Evolutionary conservation across 345 rosid genomes (phyloP), one percentile per base, ranked within the genome.

Genomic region (Camelina neglecta): DNA sequence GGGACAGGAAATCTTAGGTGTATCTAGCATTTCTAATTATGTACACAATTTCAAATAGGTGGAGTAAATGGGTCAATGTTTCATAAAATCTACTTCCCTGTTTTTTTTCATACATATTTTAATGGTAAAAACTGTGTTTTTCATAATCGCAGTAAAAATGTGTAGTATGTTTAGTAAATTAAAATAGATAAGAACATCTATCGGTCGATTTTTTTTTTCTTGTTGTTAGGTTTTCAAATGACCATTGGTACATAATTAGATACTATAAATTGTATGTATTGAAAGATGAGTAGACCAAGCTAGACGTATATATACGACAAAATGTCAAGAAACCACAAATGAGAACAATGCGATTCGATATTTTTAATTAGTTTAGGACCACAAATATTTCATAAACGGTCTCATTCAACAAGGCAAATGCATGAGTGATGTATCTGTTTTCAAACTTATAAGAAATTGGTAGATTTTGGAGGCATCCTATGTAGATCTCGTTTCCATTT

Each of bases 1-100:
- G 77, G 77, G 81, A 59, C 81, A 72, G 69, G 36, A 77, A 72
- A 78, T 78, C 77, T 78, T 54, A 60, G 69, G 81, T 51, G 81
- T 65, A 78, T 78, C 81, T 60, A 78, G 69, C 49, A 23, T 60
- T 72, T 77, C 80, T 76, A 55, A 64, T 26, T 70, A 36, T 76
- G 54, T 70, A 64, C 60, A 70, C 65, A 47, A 64, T 63, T 62
- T 63, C 58, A 41, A 35, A 23, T 56, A 56, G 67, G 35, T 48
- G 48, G 50, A 76, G 80, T 70, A 56, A 64, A 77, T 77, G 71
- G 67, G 72, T 63, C 54, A 70, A 63, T 56, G 44, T 69, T 69
- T 62, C 57, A 33, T 35, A 47, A 44, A 62, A 69, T 76, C 42
- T 69, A 54, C 12, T 76, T 54, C 71, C 63, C 18, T 16, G 3